A percentile compares a stretch with the other conserved stretches of the same genome.
Evolutionary conservation across 23 red algal species (phyloP).

Genomic region (Cyanidioschyzon merolae): DNA sequence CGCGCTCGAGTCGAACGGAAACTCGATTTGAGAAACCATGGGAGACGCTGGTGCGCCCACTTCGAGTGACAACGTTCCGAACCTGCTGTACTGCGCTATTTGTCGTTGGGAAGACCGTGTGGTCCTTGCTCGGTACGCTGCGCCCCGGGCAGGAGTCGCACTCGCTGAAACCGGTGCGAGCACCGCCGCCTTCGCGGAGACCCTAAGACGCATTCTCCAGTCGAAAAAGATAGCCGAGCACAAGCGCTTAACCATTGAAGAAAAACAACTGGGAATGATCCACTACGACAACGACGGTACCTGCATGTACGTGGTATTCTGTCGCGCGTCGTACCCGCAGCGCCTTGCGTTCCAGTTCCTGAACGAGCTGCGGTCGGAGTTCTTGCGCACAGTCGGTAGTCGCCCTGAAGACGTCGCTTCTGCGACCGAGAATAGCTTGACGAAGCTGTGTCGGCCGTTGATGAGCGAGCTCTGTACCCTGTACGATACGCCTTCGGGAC

Average conservation of each 20-base stretch:
- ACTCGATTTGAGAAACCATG: too few relatives aligned
- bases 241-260: slow-evolving; percentile 65
- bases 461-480: slow-evolving; percentile 36
- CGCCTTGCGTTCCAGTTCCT: slow-evolving; percentile 76
- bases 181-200: slow-evolving; percentile 40
- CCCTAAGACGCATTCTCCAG: slow-evolving; percentile 42
- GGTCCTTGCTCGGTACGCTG: background rate
- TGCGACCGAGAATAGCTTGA: slow-evolving; percentile 32
- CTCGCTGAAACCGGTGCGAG: slow-evolving; percentile 10
- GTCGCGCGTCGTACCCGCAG: slow-evolving; percentile 50
- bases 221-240: slow-evolving; percentile 56
- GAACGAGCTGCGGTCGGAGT: slow-evolving; percentile 42
- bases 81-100: slow-evolving; percentile 1
- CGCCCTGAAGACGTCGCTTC: slow-evolving; percentile 37
- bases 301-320: slow-evolving; percentile 52
- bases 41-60: background rate
- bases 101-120: slow-evolving; percentile 6
- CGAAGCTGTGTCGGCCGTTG: slow-evolving; percentile 31
- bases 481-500: slow-evolving; percentile 35
- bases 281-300: slow-evolving; percentile 70
- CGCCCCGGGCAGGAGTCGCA: background rate
- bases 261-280: slow-evolving; percentile 56
- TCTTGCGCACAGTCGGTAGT: slow-evolving; percentile 23
- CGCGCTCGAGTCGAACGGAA: too few relatives aligned
- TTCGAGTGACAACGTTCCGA: background rate